A percentile compares a stretch with the other conserved stretches of the same genome.
These are phyloP conservation scores for Nothophytophthora sp. DNA, from an alignment of 352 stramenopile species.

Conservation along the genomic window DNA sequence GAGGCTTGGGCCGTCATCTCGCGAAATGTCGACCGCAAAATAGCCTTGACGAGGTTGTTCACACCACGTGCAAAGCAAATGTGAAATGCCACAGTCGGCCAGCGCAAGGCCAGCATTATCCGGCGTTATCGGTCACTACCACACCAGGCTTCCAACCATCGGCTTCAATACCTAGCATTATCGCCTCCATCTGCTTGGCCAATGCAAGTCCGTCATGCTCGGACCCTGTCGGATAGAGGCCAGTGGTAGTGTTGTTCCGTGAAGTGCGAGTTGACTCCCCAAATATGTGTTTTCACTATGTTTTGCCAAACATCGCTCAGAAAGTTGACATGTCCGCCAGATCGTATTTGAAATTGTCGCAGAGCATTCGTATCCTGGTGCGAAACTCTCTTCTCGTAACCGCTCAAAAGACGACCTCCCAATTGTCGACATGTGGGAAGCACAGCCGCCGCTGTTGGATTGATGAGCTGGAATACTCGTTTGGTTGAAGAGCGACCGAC, in stretches of 20 bases:
- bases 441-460: too few relatives aligned
- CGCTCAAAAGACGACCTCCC: too few relatives aligned
- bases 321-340: too few relatives aligned
- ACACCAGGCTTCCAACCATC: constrained; percentile 7
- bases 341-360: too few relatives aligned
- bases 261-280: constrained; percentile 4
- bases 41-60: constrained; percentile 20
- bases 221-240: not conserved
- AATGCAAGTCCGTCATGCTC: constrained; percentile 8
- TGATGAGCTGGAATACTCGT: too few relatives aligned
- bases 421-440: too few relatives aligned
- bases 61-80: constrained; percentile 16
- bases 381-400: too few relatives aligned
- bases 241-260: constrained; percentile 4
- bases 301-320: constrained; percentile 15
- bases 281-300: constrained; percentile 9
- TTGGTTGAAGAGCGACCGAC: too few relatives aligned
- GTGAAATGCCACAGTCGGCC: constrained; percentile 2
- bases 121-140: constrained; percentile 12
- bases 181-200: constrained; percentile 8
- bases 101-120: constrained; percentile 11
- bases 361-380: too few relatives aligned
- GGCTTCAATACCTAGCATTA: constrained; percentile 1
- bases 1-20: not conserved
- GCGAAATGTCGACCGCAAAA: constrained; percentile 2